Base-by-base conservation (phyloP, 345 rosid species). In the Eucalyptus polybractea region DNA sequence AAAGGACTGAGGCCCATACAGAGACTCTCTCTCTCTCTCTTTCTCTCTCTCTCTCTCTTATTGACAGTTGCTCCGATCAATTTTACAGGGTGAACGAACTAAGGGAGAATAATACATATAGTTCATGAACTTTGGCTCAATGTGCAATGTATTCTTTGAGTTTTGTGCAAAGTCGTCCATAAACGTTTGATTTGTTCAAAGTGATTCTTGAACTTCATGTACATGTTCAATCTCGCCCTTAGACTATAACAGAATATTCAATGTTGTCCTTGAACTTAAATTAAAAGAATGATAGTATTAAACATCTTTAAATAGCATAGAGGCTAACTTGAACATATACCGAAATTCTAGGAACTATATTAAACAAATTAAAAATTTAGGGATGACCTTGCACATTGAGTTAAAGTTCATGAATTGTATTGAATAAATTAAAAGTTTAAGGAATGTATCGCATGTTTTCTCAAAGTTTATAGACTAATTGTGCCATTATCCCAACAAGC, bases 371-470 rank as follows among this genome's bases (percentile, higher is more conserved):
- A 56, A 56, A 22, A 56, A 1, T 22, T 56, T 9, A 22, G 27
- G 1, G 1, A 54, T 22, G 0, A 22, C 3, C 0, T 54, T 21
- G 0, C 2, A 8, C 0, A 54, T 54, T 22, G 5, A 22, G 3
- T 54, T 54, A 54, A 22, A 54, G 6, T 56, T 56, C 6, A 56
- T 21, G 12, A 56, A 56, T 9, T 21, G 7, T 21, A 56, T 22
- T 56, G 3, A 56, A 56, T 22, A 56, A 22, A 56, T 22, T 56
- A 56, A 24, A 56, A 22, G 1, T 56, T 56, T 8, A 22, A 22
- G 4, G 2, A 56, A 4, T 2, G 24, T 5, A 10, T 56, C 1
- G 13, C 29, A 56, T 22, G 12, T 56, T 56, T 24, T 4, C 3
- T 10, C 29, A 24, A 56, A 22, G 13, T 24, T 24, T 25, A 24